phyloP scores from a whole-genome alignment of 2,329 filamentous ascomycete genomes.

The Daldinia sp. region DNA sequence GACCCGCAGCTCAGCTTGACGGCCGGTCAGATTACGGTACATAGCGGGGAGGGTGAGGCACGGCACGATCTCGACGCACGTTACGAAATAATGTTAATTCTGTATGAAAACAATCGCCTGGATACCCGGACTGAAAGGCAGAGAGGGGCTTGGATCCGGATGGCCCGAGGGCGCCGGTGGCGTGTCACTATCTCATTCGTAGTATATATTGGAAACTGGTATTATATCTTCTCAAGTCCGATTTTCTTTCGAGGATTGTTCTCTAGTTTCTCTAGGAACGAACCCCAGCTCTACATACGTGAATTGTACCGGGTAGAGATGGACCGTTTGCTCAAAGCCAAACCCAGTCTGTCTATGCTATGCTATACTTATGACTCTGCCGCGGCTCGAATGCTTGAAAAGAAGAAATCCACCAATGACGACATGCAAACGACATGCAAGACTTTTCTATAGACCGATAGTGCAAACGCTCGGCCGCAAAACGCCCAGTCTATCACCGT shows the following conservation, averaged over 20 bases:
- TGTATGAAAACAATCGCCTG: conserved; percentile 36
- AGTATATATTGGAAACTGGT: conserved; percentile 15
- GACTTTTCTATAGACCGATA: conserved; percentile 3
- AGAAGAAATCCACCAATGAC: conserved; percentile 6
- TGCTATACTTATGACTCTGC: conserved; percentile 5
- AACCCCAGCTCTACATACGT: conserved; percentile 9
- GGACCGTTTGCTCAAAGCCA: conserved; percentile 5
- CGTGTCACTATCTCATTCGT: conserved; percentile 7
- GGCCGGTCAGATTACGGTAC: not conserved
- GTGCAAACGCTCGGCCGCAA: conserved; percentile 16
- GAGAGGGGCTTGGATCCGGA: not conserved
- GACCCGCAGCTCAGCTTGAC: conserved; percentile 36
- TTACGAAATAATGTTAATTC: conserved; percentile 42
- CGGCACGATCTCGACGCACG: conserved; percentile 31
- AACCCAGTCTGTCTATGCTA: conserved; percentile 12
- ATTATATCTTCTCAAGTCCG: conserved; percentile 11
- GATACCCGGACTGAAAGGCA: conserved; percentile 17
- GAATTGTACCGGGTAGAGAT: conserved; percentile 7
- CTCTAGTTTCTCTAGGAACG: conserved; percentile 2
- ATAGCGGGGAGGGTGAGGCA: conserved; percentile 6
- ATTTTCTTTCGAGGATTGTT: not conserved
- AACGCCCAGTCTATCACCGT: conserved; percentile 29
- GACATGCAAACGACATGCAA: conserved; percentile 2
- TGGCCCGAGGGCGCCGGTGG: not conserved
- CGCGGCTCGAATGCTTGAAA: conserved; percentile 6